These are phyloP conservation scores for Elymus sibiricus DNA, from an alignment of 176 grass and related monocot species.

Conservation along the genomic window DNA sequence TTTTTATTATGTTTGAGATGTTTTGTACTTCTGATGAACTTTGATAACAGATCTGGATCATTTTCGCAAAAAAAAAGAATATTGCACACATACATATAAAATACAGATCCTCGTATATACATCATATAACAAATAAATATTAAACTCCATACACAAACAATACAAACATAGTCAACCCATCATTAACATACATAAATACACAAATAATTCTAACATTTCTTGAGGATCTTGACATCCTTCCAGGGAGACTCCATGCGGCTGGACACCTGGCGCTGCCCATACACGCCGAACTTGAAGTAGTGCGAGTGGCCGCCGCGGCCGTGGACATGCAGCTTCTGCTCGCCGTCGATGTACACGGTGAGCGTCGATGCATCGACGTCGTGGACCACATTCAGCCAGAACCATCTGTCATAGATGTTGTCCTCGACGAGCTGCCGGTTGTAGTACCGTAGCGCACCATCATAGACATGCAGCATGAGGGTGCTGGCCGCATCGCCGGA, in stretches of 20 bases:
- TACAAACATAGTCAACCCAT: too few species aligned
- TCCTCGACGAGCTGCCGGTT: slow-evolving; percentile 10
- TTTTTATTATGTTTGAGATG: too few species aligned
- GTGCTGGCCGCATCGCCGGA: background rate
- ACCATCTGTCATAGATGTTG: slow-evolving; percentile 50
- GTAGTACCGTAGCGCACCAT: slow-evolving; percentile 23
- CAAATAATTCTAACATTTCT: background rate
- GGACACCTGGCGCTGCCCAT: slow-evolving; percentile 2
- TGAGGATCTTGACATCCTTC: slow-evolving; percentile 2
- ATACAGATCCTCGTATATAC: too few species aligned
- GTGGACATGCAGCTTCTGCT: background rate
- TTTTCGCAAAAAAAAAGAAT: too few species aligned
- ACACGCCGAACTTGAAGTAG: slow-evolving; percentile 58
- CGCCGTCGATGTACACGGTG: slow-evolving; percentile 30
- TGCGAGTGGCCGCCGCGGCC: slow-evolving; percentile 27
- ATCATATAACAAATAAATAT: too few species aligned
- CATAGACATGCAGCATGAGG: slow-evolving; percentile 46
- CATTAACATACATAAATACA: too few species aligned
- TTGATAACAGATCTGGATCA: too few species aligned
- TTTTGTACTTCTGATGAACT: fast-evolving
- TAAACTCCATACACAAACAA: too few species aligned
- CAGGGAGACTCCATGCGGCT: slow-evolving; percentile 33
- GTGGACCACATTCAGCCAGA: slow-evolving; percentile 55
- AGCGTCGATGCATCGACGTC: slow-evolving; percentile 9
- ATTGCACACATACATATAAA: too few species aligned